Base-by-base conservation (phyloP, 306 rosid species). In the Purshia tridentata region DNA sequence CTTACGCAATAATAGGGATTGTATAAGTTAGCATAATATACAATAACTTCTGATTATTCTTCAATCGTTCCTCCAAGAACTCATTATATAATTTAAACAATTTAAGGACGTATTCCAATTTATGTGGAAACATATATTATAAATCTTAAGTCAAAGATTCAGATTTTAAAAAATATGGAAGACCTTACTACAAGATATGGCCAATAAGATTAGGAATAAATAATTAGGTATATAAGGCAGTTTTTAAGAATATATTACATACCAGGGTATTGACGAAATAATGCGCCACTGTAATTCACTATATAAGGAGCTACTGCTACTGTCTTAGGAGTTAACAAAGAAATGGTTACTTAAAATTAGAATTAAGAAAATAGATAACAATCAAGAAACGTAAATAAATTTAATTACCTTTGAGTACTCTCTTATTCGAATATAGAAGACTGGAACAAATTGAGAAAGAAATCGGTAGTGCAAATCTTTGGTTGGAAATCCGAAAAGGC, bases 251-350 rank as follows among this genome's bases (percentile, higher is more conserved):
- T 23, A 67, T 77, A 66, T 61, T 61, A 81, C 76, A 65, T 84
- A 94, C 98, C 98, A 18, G 98, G 97, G 78, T 86, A 94, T 80
- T 89, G 97, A 63, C 97, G 96, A 81, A 94, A 94, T 77, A 94
- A 72, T 18, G 97, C 97, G 88, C 98, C 97, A 82, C 57, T 86
- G 90, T 94, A 94, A 77, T 94, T 91, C 77, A 91, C 91, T 56
- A 94, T 78, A 70, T 86, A 94, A 46, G 98, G 98, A 44, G 96
- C 96, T 77, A 91, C 79, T 71, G 98, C 87, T 75, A 94, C 91
- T 78, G 97, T 94, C 98, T 94, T 71, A 54, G 76, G 66, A 82
- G 50, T 72, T 22, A 54, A 52, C 47, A 73, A 76, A 73, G 68
- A 70, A 77, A 69, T 72, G 81, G 66, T 68, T 50, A 53, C 57